Evolutionary conservation across 129 eudicot species (phyloP).

Genomic region (Artemisia tridentata): DNA sequence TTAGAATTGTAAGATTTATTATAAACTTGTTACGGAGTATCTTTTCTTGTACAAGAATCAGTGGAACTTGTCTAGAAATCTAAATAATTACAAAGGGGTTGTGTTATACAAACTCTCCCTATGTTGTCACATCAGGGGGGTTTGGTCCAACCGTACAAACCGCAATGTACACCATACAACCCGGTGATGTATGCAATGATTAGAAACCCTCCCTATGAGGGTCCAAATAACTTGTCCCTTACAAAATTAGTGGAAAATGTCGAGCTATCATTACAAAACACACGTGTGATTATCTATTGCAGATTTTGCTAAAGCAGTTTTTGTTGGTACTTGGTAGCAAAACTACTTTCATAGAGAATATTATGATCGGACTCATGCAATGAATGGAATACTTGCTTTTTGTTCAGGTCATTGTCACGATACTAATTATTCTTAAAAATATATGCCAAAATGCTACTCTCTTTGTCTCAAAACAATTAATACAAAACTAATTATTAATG

Average conservation of each 20-base stretch:
- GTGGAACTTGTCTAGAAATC: not conserved
- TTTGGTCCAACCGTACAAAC: too few species aligned
- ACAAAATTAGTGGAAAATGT: conserved; percentile 9
- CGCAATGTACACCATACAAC: too few species aligned
- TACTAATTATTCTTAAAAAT: not conserved
- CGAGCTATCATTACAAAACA: conserved; percentile 14
- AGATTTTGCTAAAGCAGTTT: conserved; percentile 8
- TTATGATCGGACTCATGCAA: conserved; percentile 16
- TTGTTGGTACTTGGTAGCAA: not conserved
- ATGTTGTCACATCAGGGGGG: too few species aligned
- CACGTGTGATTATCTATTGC: conserved; percentile 12
- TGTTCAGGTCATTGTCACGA: not conserved
- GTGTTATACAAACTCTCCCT: too few species aligned
- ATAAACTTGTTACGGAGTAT: too few species aligned
- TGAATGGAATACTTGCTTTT: conserved; percentile 13
- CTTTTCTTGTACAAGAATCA: not conserved
- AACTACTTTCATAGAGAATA: not conserved
- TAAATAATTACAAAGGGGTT: not conserved
- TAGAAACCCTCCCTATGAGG: too few species aligned
- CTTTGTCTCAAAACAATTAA: too few species aligned
- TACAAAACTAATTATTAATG: too few species aligned
- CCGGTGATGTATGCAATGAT: too few species aligned
- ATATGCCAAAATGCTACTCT: too few species aligned
- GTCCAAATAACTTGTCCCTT: too few species aligned
- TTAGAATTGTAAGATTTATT: too few species aligned